Conservation (phyloP, 441 rosid genomes). For the Corymbia citriodora region DNA sequence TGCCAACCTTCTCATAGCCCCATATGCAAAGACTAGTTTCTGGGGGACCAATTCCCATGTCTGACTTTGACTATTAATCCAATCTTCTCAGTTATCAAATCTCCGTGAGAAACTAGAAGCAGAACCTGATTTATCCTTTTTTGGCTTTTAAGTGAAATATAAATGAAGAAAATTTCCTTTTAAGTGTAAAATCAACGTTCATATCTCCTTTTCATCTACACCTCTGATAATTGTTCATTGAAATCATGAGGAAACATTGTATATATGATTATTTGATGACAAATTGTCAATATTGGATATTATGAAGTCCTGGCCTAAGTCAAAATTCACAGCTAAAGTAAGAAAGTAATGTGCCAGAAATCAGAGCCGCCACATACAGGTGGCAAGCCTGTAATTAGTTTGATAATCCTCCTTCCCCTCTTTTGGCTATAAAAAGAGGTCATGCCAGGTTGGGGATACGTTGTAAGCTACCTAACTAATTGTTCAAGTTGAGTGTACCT, state of each 20-base stretch:
- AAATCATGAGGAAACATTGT: neutral
- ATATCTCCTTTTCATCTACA: neutral
- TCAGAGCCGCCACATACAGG: neutral
- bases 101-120: neutral
- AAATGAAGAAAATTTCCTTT: neutral
- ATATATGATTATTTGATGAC: neutral
- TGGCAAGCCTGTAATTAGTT: neutral
- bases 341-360: neutral
- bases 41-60: neutral
- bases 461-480: neutral
- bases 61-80: neutral
- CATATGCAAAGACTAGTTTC: neutral
- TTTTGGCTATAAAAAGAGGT: neutral
- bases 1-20: neutral
- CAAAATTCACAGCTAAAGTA: neutral
- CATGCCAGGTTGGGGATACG: neutral
- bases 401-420: neutral
- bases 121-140: neutral
- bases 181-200: neutral
- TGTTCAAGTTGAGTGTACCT: neutral
- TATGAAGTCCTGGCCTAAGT: neutral
- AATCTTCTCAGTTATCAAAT: neutral
- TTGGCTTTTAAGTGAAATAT: neutral
- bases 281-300: neutral
- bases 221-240: neutral